Percentiles rank a stretch among this genome's conserved stretches.
Evolutionary conservation across 202 grass and related monocot species (phyloP).

Genomic region (Cymbopogon flexuosus): DNA sequence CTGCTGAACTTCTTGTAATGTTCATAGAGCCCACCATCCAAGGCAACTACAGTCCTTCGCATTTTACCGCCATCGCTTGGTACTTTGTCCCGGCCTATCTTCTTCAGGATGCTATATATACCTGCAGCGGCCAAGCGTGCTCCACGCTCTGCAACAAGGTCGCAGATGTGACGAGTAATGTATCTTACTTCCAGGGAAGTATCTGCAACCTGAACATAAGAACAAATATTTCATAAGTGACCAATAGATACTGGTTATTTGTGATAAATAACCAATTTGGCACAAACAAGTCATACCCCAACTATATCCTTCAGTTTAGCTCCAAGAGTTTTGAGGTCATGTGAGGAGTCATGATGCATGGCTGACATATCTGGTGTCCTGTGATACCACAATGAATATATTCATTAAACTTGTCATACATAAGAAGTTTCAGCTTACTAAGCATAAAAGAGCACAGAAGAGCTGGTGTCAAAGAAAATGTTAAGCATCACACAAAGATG

Average conservation of each 20-base stretch:
- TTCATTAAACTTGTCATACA: background rate
- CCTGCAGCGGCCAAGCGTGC: slow-evolving; percentile 69
- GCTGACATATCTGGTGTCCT: slow-evolving; percentile 71
- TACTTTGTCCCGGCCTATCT: slow-evolving; percentile 50
- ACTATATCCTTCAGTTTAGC: slow-evolving; percentile 65
- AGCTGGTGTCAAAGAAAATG: background rate
- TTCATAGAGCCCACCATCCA: slow-evolving; percentile 79
- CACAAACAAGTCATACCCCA: slow-evolving; percentile 40
- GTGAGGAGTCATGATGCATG: slow-evolving; percentile 75
- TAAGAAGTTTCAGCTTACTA: background rate
- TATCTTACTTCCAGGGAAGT: slow-evolving; percentile 69
- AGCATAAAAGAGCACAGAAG: background rate
- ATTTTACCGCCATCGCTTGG: slow-evolving; percentile 28
- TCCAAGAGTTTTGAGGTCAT: slow-evolving; percentile 63
- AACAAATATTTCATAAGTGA: slow-evolving; percentile 27
- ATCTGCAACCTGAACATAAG: slow-evolving; percentile 43
- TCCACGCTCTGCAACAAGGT: slow-evolving; percentile 66
- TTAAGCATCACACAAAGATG: background rate
- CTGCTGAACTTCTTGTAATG: slow-evolving; percentile 76
- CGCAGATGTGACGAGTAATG: slow-evolving; percentile 55
- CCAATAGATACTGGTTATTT: background rate
- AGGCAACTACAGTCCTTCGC: slow-evolving; percentile 55
- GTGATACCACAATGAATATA: slow-evolving; percentile 22
- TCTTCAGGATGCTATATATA: slow-evolving; percentile 72
- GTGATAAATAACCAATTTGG: background rate